Evolutionary conservation across 2,329 filamentous ascomycete species (phyloP), one percentile per base, ranked within the genome.

Genomic region (Waltergamsia citrina): DNA sequence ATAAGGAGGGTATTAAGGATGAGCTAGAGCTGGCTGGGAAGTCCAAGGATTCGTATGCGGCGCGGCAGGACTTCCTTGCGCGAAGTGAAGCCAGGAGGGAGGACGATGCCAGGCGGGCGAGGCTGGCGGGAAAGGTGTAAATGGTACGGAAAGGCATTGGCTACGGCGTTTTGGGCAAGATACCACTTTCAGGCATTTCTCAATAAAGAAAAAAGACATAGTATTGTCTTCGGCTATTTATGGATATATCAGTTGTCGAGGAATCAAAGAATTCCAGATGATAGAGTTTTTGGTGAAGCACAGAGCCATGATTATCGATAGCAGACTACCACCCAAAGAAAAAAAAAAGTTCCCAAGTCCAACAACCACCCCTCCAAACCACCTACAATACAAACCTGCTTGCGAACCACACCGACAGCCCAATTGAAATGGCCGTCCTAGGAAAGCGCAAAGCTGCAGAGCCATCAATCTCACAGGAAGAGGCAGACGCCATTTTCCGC

Each of bases 401-500:
- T 4, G 29, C 23, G n/a, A n/a, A n/a, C 15, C n/a, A 11, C 4
- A 32, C 30, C n/a, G 3, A 32, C 27, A 32, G 3, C 17, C 18
- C 17, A 12, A n/a, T n/a, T 14, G 41, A 9, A 18, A 71, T 70
- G 67, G 48, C 60, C 22, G 53, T 60, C 26, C 50, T 70, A 16
- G 65, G 69, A 25, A 74, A 74, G 47, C 63, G 69, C 39, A 73
- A 71, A 44, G 50, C 56, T 46, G 22, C 46, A 23, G 27, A 31
- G 32, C n/a, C 6, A 20, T 7, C 47, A 3, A 35, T 54, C 17
- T 58, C 53, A 2, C 54, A 61, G 26, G 63, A 73, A 42, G 70
- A 78, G 38, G 69, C 82, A 10, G 77, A 85, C 45, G 85, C 81
- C 36, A 71, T 88, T 38, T 85, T 98, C 49, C 78, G 79, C 38